Evolutionary conservation across 106 monocot genomes (phyloP), one percentile per base, ranked within the genome.

Genomic region (Alisma plantagoaquatica): DNA sequence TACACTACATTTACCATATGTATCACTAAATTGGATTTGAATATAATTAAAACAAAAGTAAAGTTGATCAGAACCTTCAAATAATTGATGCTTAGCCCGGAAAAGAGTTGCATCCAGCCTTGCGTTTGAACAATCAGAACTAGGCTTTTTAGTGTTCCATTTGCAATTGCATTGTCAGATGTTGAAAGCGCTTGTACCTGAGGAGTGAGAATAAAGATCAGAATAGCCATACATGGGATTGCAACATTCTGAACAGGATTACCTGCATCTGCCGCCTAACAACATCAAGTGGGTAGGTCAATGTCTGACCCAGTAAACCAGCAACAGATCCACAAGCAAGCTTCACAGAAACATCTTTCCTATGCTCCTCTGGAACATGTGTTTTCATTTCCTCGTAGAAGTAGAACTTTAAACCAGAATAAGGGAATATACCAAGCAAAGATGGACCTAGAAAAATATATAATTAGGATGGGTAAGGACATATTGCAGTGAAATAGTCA

Each of bases 211-310:
- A 38, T 38, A 7, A 14, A 7, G 14, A 38, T 38, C 35, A 38
- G 14, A 38, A 38, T 38, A 12, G n/a, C n/a, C n/a, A n/a, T n/a
- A n/a, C n/a, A n/a, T n/a, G n/a, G n/a, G n/a, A n/a, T n/a, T n/a
- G n/a, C n/a, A n/a, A n/a, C n/a, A n/a, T n/a, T n/a, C n/a, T 38
- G 35, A 38, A 38, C 14, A 38, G 35, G 33, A 22, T 17, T 75
- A 88, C 96, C 84, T 96, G 96, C 96, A 96, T 96, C 69, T 96
- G 96, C 25, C 88, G 66, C 61, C 96, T 77, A 18, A 96, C 84
- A 31, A 96, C 96, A 76, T 96, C 96, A 27, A 96, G 81, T 11
- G 96, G 96, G 57, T 96, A 96, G 26, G 96, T 96, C 16, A 96
- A 62, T 27, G 89, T 96, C 56, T 96, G 96, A 14, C 96, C 80